Evolutionary conservation across 176 grass and related monocot species (phyloP), one percentile per base, ranked within the genome.

Genomic region (Luzula sylvatica): DNA sequence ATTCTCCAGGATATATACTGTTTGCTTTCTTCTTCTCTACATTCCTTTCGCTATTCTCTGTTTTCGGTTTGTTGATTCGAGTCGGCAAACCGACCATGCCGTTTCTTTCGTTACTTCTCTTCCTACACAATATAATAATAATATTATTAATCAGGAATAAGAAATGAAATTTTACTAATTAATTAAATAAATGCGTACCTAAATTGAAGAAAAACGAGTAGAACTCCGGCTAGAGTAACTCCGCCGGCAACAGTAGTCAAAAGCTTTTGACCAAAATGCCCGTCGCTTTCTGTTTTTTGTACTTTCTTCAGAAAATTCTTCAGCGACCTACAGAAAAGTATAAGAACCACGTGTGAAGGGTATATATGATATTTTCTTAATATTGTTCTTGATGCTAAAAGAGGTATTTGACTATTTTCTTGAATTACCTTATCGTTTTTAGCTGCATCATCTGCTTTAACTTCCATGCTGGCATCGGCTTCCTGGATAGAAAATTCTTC

Each of bases 161-260:
- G 27, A 5, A 62, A 46, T 46, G 11, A 46, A 14, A 46, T 46
- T 13, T n/a, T 46, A 46, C 43, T 13, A 13, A 46, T 46, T 13
- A 46, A 35, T 35, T 8, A 46, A 0, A 46, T 15, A 15, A 46
- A 46, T 46, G 15, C 15, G 14, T 49, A 87, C 78, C 83, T 82
- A 19, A 87, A 41, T 66, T 77, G 73, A 65, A 69, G 28, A 50
- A 87, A 51, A 46, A 87, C 55, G 53, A 87, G 65, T 30, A 87
- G 72, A 6, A 62, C 64, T 2, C 73, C 78, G 0, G 65, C 41
- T 26, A 82, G 62, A 14, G 83, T 78, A 12, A 87, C 81, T 53
- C 78, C 83, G 38, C 78, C 78, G 19, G 69, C 78, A 51, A 87
- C 69, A 16, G 78, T 82, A 49, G 64, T 82, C 3, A 87, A 46